Base-by-base conservation (phyloP, 805 yeast species). In the Wickerhamomyces rabaulensis region DNA sequence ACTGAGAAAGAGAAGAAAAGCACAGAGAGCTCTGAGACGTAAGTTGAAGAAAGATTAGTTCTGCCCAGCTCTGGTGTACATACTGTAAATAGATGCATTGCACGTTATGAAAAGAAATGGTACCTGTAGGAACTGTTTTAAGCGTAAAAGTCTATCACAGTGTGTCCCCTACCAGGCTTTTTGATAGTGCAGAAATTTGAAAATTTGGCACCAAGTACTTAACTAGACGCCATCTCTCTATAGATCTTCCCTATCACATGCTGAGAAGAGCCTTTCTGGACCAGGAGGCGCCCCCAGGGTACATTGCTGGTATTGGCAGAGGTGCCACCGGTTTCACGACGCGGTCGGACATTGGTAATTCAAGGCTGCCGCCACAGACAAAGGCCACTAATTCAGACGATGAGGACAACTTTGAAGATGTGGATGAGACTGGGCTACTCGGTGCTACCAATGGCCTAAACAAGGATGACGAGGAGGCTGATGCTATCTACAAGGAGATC, bases 321-420 rank as follows among this genome's bases (percentile, higher is more conserved):
- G 99, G 99, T 23, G 98, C 97, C 2, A 78, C 87, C 1, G 98
- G 97, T 6, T 91, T 94, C 64, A 81, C 91, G 0, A 89, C 96
- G 0, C 76, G 89, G 48, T 88, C 94, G 1, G 95, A 85, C 51
- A 63, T 85, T 15, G 88, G 88, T 0, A 68, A 73, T 16, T 73
- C 75, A 2, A 48, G 68, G 47, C 52, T 71, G 50, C 61, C 54
- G 48, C 64, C 45, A 46, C 58, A 57, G 26, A 59, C 54, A 6
- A 60, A 58, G 25, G 57, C 57, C 6, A 46, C 46, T 3, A 56
- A 49, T 16, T 55, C 50, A 9, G 52, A 55, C 21, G 59, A 56
- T 31, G 57, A 54, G 6, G 61, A 49, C 3, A 52, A 52, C 10
- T 54, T 49, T 5, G 55, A 48, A 26, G 59, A 52, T n/a, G 66